Conservation (phyloP, 805 yeast genomes). For the Pachysolen tannophilus region DNA sequence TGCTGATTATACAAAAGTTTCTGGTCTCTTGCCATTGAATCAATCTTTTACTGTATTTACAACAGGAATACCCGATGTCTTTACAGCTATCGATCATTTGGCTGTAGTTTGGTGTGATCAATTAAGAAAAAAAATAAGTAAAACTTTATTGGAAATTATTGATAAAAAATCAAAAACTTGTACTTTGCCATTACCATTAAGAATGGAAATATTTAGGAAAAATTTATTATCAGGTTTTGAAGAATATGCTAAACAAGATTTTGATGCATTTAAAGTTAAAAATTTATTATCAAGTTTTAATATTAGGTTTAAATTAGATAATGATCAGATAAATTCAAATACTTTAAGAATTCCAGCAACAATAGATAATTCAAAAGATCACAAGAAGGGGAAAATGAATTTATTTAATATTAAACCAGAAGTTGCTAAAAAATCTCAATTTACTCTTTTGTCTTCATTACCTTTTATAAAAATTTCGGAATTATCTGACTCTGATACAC, state of each 20-base stretch:
- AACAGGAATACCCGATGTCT: slow-evolving; percentile 81
- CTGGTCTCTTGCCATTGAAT: slow-evolving; percentile 59
- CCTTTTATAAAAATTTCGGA: slow-evolving; percentile 1
- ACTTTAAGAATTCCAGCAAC: slow-evolving; percentile 3
- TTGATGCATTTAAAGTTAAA: background rate
- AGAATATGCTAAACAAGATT: slow-evolving; percentile 17
- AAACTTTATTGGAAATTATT: slow-evolving; percentile 49
- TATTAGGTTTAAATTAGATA: slow-evolving; percentile 15
- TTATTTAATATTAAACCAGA: background rate
- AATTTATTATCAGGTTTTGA: slow-evolving; percentile 52
- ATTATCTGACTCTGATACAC: background rate
- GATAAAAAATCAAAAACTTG: slow-evolving; percentile 38
- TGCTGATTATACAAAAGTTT: slow-evolving; percentile 79
- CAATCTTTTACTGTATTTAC: slow-evolving; percentile 82
- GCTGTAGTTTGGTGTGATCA: slow-evolving; percentile 98
- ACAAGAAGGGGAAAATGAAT: slow-evolving; percentile 1
- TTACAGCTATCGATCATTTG: slow-evolving; percentile 92
- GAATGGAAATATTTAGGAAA: slow-evolving; percentile 52
- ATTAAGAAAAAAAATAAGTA: slow-evolving; percentile 55
- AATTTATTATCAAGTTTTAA: slow-evolving; percentile 2
- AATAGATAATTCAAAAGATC: background rate
- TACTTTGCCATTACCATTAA: slow-evolving; percentile 41
- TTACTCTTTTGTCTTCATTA: slow-evolving; percentile 6
- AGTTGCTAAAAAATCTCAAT: background rate
- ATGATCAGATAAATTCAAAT: slow-evolving; percentile 13